phyloP scores from a whole-genome alignment of 2,329 filamentous ascomycete genomes.

The Calonectria henricotiae region DNA sequence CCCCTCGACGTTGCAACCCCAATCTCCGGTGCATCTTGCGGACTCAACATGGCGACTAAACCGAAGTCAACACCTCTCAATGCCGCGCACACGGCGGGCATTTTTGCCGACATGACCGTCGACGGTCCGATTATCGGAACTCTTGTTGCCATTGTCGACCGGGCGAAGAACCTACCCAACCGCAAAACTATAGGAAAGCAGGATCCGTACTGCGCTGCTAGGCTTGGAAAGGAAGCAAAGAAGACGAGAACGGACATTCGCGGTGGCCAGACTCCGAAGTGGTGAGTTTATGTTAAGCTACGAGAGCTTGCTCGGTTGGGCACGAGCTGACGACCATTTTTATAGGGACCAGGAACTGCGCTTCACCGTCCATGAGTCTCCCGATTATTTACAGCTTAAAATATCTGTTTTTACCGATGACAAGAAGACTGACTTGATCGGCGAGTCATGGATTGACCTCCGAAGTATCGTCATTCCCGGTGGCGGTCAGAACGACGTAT shows the following conservation, averaged over 20 bases:
- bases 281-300: conserved; percentile 70
- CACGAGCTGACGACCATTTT: conserved; percentile 42
- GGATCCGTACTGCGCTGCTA: conserved; percentile 95
- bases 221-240: conserved; percentile 96
- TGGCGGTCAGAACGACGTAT: conserved; percentile 93
- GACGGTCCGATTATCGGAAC: conserved; percentile 96
- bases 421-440: conserved; percentile 97
- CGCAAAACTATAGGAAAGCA: conserved; percentile 98
- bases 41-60: conserved; percentile 67
- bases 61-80: conserved; percentile 71
- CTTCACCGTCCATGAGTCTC: conserved; percentile 95
- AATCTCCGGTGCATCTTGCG: conserved; percentile 33
- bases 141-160: conserved; percentile 91
- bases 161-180: conserved; percentile 97
- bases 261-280: conserved; percentile 95
- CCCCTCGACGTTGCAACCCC: conserved; percentile 26
- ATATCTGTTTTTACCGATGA: conserved; percentile 98
- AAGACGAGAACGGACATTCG: conserved; percentile 96
- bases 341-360: conserved; percentile 96
- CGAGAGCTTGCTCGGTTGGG: background rate
- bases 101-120: conserved; percentile 93
- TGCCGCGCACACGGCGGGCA: conserved; percentile 87
- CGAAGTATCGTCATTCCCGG: conserved; percentile 85
- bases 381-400: conserved; percentile 96
- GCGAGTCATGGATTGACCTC: conserved; percentile 92